Percentiles rank a stretch among this genome's conserved stretches.
phyloP scores from a whole-genome alignment of 1,284 basidiomycete species.

The Kalmanozyma brasiliensis region DNA sequence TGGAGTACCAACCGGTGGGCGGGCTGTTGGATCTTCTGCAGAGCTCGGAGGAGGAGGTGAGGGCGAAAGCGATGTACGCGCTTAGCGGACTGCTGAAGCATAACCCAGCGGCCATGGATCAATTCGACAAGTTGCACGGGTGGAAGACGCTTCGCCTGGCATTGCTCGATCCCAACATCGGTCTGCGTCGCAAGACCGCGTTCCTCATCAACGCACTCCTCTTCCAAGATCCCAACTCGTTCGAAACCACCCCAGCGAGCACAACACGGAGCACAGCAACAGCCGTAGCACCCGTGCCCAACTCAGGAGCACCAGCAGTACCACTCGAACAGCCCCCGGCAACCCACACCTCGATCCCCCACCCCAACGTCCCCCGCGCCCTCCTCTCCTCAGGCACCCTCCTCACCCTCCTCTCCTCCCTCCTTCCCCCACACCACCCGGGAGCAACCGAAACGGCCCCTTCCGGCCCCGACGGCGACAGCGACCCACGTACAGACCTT shows the following conservation, averaged over 20 bases:
- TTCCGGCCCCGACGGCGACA: constrained; percentile 77
- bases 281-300: constrained; percentile 16
- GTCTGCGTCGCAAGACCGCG: constrained; percentile 82
- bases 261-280: constrained; percentile 67
- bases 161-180: constrained; percentile 80
- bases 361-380: constrained; percentile 63
- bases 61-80: constrained; percentile 84
- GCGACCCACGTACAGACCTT: constrained; percentile 73
- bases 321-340: constrained; percentile 65
- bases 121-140: constrained; percentile 75
- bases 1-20: constrained; percentile 74
- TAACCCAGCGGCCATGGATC: constrained; percentile 76
- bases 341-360: constrained; percentile 41
- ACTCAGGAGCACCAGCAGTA: constrained; percentile 17
- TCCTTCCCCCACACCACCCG: constrained; percentile 32
- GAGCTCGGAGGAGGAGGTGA: constrained; percentile 71
- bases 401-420: constrained; percentile 57
- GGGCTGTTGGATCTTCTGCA: constrained; percentile 70
- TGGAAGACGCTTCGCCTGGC: constrained; percentile 77
- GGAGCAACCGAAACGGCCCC: constrained; percentile 62
- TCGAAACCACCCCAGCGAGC: constrained; percentile 68
- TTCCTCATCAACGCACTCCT: constrained; percentile 86
- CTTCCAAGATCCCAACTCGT: constrained; percentile 70
- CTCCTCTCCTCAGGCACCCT: constrained; percentile 55
- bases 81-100: constrained; percentile 87